phyloP scores from a whole-genome alignment of 371 early-diverging fungal species.

The Haplosporangium sp. region DNA sequence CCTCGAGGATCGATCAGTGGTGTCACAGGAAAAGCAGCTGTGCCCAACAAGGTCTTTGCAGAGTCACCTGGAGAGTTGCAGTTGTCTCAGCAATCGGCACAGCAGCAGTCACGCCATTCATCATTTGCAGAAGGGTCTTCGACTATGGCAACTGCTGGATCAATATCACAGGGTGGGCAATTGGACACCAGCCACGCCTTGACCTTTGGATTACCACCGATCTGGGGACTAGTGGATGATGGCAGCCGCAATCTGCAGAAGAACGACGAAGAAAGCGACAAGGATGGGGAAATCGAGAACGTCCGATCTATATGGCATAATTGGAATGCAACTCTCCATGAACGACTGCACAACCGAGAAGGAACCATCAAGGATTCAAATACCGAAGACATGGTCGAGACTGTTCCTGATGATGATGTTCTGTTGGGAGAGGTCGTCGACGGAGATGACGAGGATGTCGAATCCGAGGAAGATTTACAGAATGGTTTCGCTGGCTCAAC shows the following conservation, averaged over 20 bases:
- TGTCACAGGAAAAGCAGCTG: slow-evolving; percentile 7
- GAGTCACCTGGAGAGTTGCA: slow-evolving; percentile 42
- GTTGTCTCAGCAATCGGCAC: slow-evolving; percentile 21
- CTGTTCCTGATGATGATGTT: slow-evolving; percentile 33
- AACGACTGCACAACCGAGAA: neutral
- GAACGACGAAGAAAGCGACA: neutral
- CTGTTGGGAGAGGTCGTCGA: slow-evolving; percentile 21
- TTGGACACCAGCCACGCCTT: neutral
- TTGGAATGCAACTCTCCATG: slow-evolving; percentile 19
- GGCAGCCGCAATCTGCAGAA: slow-evolving; percentile 2
- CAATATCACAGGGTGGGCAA: slow-evolving; percentile 10
- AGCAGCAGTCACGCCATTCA: slow-evolving; percentile 11
- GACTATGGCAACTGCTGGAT: slow-evolving; percentile 25
- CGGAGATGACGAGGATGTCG: slow-evolving; percentile 31
- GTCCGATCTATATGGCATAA: slow-evolving; percentile 27
- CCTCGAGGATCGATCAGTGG: slow-evolving; percentile 40
- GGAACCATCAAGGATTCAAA: neutral
- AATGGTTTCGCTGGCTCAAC: neutral
- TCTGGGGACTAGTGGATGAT: slow-evolving; percentile 41
- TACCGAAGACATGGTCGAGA: slow-evolving; percentile 6
- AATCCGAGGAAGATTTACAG: slow-evolving; percentile 31
- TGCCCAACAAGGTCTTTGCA: slow-evolving; percentile 19
- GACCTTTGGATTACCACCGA: neutral
- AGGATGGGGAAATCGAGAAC: slow-evolving; percentile 1
- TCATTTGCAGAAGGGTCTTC: slow-evolving; percentile 25